Conservation (phyloP, 2,329 filamentous ascomycete species). For the Trichoderma breve region DNA sequence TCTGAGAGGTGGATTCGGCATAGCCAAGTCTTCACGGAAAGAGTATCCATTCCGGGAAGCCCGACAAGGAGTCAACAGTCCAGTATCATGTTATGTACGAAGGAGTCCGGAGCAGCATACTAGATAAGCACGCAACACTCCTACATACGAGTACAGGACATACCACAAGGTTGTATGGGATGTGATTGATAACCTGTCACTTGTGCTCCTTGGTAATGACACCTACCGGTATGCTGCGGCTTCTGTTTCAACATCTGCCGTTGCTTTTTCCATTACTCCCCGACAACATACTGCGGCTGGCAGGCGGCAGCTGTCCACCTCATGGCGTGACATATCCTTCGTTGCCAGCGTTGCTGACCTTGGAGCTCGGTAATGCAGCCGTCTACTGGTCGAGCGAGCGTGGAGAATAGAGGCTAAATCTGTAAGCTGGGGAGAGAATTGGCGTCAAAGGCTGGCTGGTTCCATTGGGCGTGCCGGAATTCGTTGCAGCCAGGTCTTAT, state of each 20-base stretch:
- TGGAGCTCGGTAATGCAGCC: neutral
- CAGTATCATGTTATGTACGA: neutral
- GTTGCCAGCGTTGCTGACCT: neutral
- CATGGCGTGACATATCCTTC: neutral
- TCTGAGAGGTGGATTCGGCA: neutral
- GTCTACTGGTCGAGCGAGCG: neutral
- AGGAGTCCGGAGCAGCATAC: neutral
- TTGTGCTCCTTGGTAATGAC: neutral
- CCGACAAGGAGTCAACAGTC: neutral
- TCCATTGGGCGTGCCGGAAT: conserved; percentile 1
- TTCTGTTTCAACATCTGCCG: neutral
- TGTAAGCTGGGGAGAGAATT: neutral
- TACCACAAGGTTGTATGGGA: neutral
- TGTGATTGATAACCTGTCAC: conserved; percentile 9
- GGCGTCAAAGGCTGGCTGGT: neutral
- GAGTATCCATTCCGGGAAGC: conserved; percentile 8
- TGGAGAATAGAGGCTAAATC: conserved; percentile 9
- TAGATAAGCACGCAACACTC: conserved; percentile 1
- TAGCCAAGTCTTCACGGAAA: neutral
- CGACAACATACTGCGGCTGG: neutral
- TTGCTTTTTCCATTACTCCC: neutral
- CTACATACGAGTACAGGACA: neutral
- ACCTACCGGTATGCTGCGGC: neutral
- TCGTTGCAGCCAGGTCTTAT: neutral
- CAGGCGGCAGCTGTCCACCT: neutral